A percentile compares a stretch with the other conserved stretches of the same genome.
These are phyloP conservation scores for Elsinoe batatas DNA, from an alignment of 2,329 filamentous ascomycete species.

Conservation along the genomic window DNA sequence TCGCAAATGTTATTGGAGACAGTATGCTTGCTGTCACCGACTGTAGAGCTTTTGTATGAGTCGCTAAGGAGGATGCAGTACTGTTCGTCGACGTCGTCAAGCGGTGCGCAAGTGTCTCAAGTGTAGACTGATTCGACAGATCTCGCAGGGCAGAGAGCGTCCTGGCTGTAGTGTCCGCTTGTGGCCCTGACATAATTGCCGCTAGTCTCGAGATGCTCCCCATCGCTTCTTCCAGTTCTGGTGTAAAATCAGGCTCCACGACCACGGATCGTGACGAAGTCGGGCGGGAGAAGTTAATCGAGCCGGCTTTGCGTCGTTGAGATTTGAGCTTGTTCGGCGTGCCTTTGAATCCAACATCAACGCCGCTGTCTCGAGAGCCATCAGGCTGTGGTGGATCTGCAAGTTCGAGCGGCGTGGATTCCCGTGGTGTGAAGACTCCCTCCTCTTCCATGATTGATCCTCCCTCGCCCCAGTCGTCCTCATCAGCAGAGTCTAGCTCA, in stretches of 20 bases:
- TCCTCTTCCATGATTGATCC: conserved; percentile 22
- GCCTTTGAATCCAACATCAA: conserved; percentile 32
- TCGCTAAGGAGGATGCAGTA: conserved; percentile 60
- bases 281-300: conserved; percentile 23
- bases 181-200: conserved; percentile 12
- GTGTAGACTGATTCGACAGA: conserved; percentile 25
- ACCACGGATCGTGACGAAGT: conserved; percentile 12
- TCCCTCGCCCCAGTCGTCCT: conserved; percentile 24
- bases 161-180: conserved; percentile 27
- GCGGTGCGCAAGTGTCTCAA: conserved; percentile 26
- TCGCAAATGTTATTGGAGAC: conserved; percentile 55
- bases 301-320: conserved; percentile 13
- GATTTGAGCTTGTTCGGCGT: conserved; percentile 14
- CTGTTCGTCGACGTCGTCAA: conserved; percentile 29
- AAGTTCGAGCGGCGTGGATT: not conserved
- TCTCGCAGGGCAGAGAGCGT: conserved; percentile 26
- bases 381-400: conserved; percentile 19
- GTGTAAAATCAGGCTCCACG: conserved; percentile 27
- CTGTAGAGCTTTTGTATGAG: conserved; percentile 67
- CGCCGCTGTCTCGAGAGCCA: conserved; percentile 36
- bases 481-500: conserved; percentile 64
- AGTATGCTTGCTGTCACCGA: conserved; percentile 61
- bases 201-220: conserved; percentile 26
- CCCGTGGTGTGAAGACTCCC: not conserved
- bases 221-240: conserved; percentile 28